Base-by-base conservation (phyloP, 2,329 filamentous ascomycete species). In the Meredithiella fracta region DNA sequence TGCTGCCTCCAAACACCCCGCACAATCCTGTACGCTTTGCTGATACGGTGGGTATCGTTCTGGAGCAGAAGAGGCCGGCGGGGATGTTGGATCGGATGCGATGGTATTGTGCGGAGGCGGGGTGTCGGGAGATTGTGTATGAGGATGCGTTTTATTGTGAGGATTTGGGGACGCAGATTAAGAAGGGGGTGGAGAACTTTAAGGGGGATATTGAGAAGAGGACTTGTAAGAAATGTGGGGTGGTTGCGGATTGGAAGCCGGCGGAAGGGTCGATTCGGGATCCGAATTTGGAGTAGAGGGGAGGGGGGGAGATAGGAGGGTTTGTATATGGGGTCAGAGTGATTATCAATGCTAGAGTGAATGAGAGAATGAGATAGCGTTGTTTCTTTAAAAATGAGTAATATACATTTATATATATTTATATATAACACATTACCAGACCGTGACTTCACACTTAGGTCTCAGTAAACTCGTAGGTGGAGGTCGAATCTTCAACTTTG, bases 11-110 rank as follows among this genome's bases (percentile, higher is more conserved):
- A n/a, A 90, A 95, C 69, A 92, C 85, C n/a, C 91, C 91, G 25
- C 91, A 97, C 71, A 96, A 94, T 68, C 91, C 92, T 0, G 87
- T 97, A 34, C 81, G 91, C 58, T 97, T 96, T 70, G 85, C 85
- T 64, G 75, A 94, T 70, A 96, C 91, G 0, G 88, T 97, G n/a
- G 91, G 91, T 31, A 75, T 97, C 52, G 91, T 97, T 34, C 74
- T 97, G 58, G 91, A 97, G 74, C 87, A 94, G 73, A 79, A 79
- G 42, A 75, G 92, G 9, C 86, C 86, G 0, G 70, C 75, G 40
- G 79, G 69, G 3, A 81, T 79, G 26, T 61, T 90, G 57, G 91
- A 97, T 73, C 76, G 77, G 56, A 77, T 97, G 78, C 74, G 88
- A 60, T 97, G 90, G 91, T 97, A 97, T 71, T 97, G 92, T 70